Conservation (phyloP, 2,329 filamentous ascomycete genomes). For the Arthrobotrys musiformis region DNA sequence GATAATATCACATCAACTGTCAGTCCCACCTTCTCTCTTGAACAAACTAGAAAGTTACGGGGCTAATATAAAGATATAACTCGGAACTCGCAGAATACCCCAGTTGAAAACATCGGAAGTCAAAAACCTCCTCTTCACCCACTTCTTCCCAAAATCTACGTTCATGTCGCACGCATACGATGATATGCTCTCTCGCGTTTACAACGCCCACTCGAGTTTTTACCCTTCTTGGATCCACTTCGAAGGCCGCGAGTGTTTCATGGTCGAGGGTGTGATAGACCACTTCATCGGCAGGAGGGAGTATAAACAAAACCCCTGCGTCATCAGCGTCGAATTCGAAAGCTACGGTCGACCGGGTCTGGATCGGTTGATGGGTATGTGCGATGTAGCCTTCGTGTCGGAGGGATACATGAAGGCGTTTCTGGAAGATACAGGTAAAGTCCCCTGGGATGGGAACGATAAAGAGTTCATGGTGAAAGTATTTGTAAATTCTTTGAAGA, state of each 20-base stretch:
- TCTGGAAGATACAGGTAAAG: constrained; percentile 11
- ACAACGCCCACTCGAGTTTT: constrained; percentile 46
- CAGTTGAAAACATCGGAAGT: constrained; percentile 38
- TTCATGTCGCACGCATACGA: constrained; percentile 43
- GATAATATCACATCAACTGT: constrained; percentile 56
- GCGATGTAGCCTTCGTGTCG: constrained; percentile 55
- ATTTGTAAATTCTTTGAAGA: not conserved
- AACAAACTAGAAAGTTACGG: no score
- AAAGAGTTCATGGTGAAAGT: constrained; percentile 14
- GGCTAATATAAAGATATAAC: no score
- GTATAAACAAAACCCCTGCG: constrained; percentile 4
- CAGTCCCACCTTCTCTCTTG: not conserved
- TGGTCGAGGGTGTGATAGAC: constrained; percentile 46
- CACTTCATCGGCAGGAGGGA: constrained; percentile 14
- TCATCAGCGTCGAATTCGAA: constrained; percentile 57
- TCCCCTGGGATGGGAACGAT: constrained; percentile 9
- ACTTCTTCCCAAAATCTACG: constrained; percentile 39
- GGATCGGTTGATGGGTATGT: constrained; percentile 41
- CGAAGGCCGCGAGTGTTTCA: constrained; percentile 57
- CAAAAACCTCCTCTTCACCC: constrained; percentile 34
- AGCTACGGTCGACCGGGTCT: constrained; percentile 53
- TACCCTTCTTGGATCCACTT: constrained; percentile 57
- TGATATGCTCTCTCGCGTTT: constrained; percentile 50
- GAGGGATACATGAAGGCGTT: constrained; percentile 44
- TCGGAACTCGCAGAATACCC: constrained; percentile 3